phyloP scores from a whole-genome alignment of 345 rosid genomes.

The Salix suchowensis region DNA sequence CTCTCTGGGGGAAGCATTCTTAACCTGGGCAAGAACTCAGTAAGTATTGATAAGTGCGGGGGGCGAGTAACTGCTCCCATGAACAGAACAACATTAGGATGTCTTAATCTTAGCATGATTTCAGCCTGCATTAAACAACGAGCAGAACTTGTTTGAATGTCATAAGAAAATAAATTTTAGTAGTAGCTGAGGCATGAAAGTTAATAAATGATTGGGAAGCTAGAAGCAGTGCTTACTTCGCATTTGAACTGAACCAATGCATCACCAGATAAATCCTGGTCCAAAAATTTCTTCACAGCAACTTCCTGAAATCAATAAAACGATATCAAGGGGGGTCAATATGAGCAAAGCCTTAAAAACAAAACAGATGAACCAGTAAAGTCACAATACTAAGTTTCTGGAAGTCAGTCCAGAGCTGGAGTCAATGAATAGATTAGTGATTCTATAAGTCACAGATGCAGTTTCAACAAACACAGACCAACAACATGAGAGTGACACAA shows the following conservation, averaged over 20 bases:
- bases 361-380: background rate
- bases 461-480: background rate
- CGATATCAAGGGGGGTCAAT: background rate
- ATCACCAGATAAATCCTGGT: conserved; percentile 91
- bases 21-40: conserved; percentile 97
- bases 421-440: background rate
- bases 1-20: background rate
- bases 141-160: conserved; percentile 3
- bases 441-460: background rate
- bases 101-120: conserved; percentile 91
- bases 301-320: conserved; percentile 60
- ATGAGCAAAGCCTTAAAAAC: background rate
- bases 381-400: conserved; percentile 1
- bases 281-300: conserved; percentile 91
- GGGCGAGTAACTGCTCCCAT: conserved; percentile 96
- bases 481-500: background rate
- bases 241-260: conserved; percentile 82
- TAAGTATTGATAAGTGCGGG: conserved; percentile 88
- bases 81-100: conserved; percentile 97
- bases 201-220: background rate
- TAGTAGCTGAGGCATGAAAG: background rate
- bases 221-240: conserved; percentile 52
- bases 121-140: conserved; percentile 52
- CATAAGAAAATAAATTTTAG: background rate
- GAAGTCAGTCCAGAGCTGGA: background rate